Evolutionary conservation across 2,329 filamentous ascomycete species (phyloP).

Genomic region (Aspergillus melleus): DNA sequence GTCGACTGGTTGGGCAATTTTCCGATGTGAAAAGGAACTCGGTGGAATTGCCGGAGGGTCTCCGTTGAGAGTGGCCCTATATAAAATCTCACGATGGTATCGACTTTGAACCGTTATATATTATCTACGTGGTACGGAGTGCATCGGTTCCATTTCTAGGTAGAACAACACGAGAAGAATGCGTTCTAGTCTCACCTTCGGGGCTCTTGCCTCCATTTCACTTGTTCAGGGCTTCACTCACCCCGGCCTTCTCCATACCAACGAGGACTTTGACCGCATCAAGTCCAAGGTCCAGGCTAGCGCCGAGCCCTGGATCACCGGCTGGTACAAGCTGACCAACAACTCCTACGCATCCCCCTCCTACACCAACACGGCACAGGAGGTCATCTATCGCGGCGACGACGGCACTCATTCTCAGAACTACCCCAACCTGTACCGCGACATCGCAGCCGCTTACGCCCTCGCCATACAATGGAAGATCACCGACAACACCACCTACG

Average conservation of each 20-base stretch:
- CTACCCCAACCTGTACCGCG: constrained; percentile 34
- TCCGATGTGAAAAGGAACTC: background rate
- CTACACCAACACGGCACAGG: constrained; percentile 30
- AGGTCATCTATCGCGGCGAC: constrained; percentile 38
- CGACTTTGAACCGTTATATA: no score
- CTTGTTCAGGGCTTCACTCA: background rate
- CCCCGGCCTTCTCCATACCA: constrained; percentile 39
- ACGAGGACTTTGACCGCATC: constrained; percentile 43
- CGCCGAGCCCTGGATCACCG: constrained; percentile 37
- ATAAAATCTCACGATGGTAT: background rate
- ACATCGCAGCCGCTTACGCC: constrained; percentile 40
- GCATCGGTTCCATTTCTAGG: no score
- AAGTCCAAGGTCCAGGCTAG: constrained; percentile 35
- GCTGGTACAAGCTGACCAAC: constrained; percentile 34
- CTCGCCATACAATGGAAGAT: constrained; percentile 46
- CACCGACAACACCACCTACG: constrained; percentile 37
- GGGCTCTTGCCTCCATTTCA: background rate
- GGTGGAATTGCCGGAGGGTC: background rate
- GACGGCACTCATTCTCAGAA: constrained; percentile 32
- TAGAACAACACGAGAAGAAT: background rate
- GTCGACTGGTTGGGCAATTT: background rate
- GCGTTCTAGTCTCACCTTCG: background rate
- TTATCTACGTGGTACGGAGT: no score
- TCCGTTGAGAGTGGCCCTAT: background rate
- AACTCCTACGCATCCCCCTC: constrained; percentile 28